Base-by-base conservation (phyloP, 192 early-diverging fungal genomes). In the Dissophora ornata region DNA sequence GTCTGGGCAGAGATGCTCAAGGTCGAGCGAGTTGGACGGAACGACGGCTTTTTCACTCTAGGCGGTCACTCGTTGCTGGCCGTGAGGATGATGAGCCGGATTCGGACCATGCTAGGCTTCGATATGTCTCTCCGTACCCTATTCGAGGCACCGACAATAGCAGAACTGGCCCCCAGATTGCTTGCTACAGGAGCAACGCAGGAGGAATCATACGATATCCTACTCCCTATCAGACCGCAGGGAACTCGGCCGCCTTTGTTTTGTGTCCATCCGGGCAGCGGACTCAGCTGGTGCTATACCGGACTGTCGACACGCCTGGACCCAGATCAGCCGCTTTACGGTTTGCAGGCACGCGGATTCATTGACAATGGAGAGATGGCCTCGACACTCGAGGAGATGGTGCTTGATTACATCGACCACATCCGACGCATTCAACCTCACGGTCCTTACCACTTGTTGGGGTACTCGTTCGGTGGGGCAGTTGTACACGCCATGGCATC, bases 321-420 rank as follows among this genome's bases (percentile, higher is more conserved):
- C 38, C 52, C 50, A 1, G 66, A 78, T 1, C 65, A 78, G 29
- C 64, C 55, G 8, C 5, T 67, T 22, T 66, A 78, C 53, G 67
- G 74, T 25, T 13, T 64, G 10, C 68, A 70, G 22, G 68, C 68
- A 18, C 59, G 59, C 29, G 68, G 68, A 34, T 55, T 70, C 11
- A 22, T 21, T 65, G 63, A 22, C 16, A 55, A 9, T 45, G 24
- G 24, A 26, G 40, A 15, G 16, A 19, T 10, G 26, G 13, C 63
- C 6, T 9, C 52, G 5, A 40, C 63, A 25, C 3, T 56, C 3
- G 41, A 65, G 10, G 63, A 65, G n/a, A 65, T 65, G 52, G 44
- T 49, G 16, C 41, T 30, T 6, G 63, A 65, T 28, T 65, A 65
- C 36, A 57, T 59, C 19, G 45, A 60, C 2, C 58, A 60, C 12